Evolutionary conservation across 495 filamentous ascomycete species (phyloP).

Genomic region (Aspergillus carlsbadensis): DNA sequence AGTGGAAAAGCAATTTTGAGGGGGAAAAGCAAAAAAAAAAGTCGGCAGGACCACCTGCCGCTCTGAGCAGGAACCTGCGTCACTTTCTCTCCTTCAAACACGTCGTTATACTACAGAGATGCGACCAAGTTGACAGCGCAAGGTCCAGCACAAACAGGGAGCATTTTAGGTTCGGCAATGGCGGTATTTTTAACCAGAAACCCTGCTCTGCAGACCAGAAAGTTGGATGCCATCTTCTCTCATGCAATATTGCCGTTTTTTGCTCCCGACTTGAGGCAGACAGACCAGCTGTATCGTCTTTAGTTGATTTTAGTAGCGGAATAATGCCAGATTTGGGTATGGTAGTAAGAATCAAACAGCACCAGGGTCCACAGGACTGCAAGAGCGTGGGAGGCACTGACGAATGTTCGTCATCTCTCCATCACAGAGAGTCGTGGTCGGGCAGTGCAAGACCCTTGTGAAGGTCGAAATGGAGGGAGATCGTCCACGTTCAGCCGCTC

Average conservation of each 20-base stretch:
- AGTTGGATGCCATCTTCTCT: background rate
- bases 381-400: too few relatives aligned
- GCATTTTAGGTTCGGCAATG: background rate
- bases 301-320: too few relatives aligned
- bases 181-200: background rate
- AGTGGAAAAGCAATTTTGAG: background rate
- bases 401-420: too few relatives aligned
- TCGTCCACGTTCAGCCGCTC: constrained; percentile 40
- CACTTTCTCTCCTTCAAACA: background rate
- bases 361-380: too few relatives aligned
- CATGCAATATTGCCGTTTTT: constrained; percentile 17
- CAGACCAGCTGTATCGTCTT: background rate
- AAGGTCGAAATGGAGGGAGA: constrained; percentile 29
- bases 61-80: background rate
- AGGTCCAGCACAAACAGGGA: background rate
- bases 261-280: background rate
- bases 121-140: too few relatives aligned
- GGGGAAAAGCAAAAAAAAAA: background rate
- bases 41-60: background rate
- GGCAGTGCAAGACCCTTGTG: too few relatives aligned
- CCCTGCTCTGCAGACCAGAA: background rate
- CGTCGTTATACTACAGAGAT: background rate
- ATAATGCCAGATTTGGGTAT: too few relatives aligned
- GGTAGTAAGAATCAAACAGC: background rate
- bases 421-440: too few relatives aligned